Evolutionary conservation across 257 asterid genomes (phyloP).

Genomic region (Solanum lycopersicoides): DNA sequence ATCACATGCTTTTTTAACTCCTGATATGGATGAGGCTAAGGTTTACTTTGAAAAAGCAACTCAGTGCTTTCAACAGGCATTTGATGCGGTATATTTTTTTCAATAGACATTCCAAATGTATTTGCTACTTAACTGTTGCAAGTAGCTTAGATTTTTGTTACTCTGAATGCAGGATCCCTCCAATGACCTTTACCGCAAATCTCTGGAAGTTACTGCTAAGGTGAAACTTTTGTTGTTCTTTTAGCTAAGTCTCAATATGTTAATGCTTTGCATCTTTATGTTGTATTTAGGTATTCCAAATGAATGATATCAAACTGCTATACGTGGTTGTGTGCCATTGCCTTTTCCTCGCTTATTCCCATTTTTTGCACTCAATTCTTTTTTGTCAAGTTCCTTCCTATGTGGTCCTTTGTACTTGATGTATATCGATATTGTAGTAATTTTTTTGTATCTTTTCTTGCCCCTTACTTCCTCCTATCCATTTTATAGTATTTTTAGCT

Average conservation of each 20-base stretch:
- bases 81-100: conserved; percentile 36
- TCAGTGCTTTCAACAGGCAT: conserved; percentile 57
- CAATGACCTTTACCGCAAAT: conserved; percentile 71
- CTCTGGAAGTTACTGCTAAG: conserved; percentile 75
- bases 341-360: background rate
- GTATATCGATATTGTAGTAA: background rate
- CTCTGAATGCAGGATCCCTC: conserved; percentile 57
- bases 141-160: background rate
- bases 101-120: background rate
- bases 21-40: conserved; percentile 61
- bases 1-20: conserved; percentile 58
- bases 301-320: background rate
- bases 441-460: background rate
- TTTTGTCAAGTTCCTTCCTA: background rate
- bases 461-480: background rate
- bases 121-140: background rate
- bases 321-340: background rate
- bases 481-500: background rate
- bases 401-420: background rate
- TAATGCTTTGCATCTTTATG: background rate
- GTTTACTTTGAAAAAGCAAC: conserved; percentile 52
- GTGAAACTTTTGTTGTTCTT: conserved; percentile 14
- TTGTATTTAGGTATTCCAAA: background rate
- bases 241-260: background rate
- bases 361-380: background rate